Evolutionary conservation across 2,329 filamentous ascomycete species (phyloP).

Genomic region (Alternaria sp.): DNA sequence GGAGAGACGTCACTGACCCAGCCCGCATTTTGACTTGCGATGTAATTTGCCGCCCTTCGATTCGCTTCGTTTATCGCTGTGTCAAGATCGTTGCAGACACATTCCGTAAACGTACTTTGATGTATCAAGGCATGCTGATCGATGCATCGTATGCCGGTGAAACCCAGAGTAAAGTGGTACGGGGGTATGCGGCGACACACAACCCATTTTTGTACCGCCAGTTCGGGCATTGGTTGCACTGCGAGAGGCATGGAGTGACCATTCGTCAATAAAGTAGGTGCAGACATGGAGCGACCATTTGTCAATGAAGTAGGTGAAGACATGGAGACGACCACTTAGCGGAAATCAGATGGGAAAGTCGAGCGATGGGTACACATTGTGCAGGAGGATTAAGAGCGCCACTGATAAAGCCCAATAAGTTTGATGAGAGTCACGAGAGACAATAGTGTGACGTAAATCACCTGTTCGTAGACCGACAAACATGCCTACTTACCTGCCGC

Average conservation of each 20-base stretch:
- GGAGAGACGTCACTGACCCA: neutral
- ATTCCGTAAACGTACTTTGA: neutral
- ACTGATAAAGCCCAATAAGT: neutral
- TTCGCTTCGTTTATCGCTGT: neutral
- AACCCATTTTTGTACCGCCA: neutral
- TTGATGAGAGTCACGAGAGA: neutral
- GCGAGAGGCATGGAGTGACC: neutral
- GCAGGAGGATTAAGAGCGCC: neutral
- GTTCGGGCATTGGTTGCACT: neutral
- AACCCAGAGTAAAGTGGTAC: neutral
- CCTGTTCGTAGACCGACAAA: neutral
- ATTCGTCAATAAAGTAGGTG: neutral
- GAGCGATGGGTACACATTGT: neutral
- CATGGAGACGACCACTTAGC: neutral
- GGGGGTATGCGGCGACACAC: neutral
- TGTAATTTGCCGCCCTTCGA: neutral
- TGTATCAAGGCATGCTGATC: neutral
- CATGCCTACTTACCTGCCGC: neutral
- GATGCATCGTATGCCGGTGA: neutral
- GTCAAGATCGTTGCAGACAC: neutral
- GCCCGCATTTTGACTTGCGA: neutral
- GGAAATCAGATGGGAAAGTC: neutral
- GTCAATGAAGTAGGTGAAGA: neutral
- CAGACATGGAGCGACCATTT: neutral
- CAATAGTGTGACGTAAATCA: neutral